A percentile compares a stretch with the other conserved stretches of the same genome.
Conservation (phyloP, 1,284 basidiomycete genomes). For the Moesziomyces antarcticus region DNA sequence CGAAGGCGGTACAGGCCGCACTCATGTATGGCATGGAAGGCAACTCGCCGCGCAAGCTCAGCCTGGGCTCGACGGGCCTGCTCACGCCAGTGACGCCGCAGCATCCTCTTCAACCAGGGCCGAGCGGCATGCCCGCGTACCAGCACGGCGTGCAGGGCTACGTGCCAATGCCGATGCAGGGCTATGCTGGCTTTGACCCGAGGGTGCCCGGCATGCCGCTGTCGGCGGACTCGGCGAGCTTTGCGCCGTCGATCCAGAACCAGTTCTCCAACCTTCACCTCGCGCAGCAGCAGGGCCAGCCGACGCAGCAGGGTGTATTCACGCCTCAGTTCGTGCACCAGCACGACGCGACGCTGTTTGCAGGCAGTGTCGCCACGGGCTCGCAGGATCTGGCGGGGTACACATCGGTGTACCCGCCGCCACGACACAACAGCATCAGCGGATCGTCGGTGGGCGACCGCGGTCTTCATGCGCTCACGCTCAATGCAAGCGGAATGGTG, state of each 20-base stretch:
- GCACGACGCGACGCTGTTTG: constrained; percentile 35
- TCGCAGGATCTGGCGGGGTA: constrained; percentile 39
- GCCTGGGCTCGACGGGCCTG: constrained; percentile 36
- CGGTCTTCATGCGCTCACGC: constrained; percentile 11
- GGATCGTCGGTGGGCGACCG: constrained; percentile 1
- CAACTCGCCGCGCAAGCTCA: constrained; percentile 40
- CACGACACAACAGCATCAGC: constrained; percentile 30
- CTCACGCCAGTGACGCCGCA: constrained; percentile 47
- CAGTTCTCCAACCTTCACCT: constrained; percentile 40
- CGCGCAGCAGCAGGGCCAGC: constrained; percentile 20
- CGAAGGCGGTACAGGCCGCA: constrained; percentile 49
- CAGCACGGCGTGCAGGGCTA: constrained; percentile 11
- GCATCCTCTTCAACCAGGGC: constrained; percentile 42
- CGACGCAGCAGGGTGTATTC: constrained; percentile 16
- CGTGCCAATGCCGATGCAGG: constrained; percentile 16
- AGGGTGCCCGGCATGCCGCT: constrained; percentile 34
- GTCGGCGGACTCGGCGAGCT: constrained; percentile 35
- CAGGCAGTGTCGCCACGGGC: constrained; percentile 9
- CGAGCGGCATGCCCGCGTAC: constrained; percentile 11
- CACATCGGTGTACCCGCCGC: constrained; percentile 46
- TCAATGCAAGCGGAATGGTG: constrained; percentile 23
- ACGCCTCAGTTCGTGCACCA: constrained; percentile 40
- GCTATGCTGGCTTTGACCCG: constrained; percentile 25
- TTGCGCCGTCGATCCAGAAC: constrained; percentile 41
- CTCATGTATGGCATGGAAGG: constrained; percentile 54